phyloP scores from a whole-genome alignment of 176 grass and related monocot species.

The Microstegium vimineum region DNA sequence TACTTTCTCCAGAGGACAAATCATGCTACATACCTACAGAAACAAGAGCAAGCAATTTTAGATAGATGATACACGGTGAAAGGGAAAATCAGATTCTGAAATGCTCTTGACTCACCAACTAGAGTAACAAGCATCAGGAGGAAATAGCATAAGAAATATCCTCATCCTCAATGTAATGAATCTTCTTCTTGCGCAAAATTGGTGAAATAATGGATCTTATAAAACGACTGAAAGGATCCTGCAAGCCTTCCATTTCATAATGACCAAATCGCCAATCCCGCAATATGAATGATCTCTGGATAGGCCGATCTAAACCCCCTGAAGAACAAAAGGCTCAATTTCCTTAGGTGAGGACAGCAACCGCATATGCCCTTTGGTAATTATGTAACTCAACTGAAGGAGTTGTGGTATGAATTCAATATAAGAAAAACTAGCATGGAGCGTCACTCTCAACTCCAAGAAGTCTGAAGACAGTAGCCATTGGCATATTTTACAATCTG shows the following conservation, averaged over 20 bases:
- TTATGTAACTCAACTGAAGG: not conserved
- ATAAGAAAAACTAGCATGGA: not conserved
- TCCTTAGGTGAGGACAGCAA: conserved; percentile 8
- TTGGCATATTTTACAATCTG: conserved; percentile 15
- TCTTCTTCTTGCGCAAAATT: conserved; percentile 43
- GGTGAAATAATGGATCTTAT: conserved; percentile 52
- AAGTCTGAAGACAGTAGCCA: not conserved
- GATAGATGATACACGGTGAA: conserved; percentile 7
- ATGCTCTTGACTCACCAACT: conserved; percentile 30
- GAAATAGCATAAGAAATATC: conserved; percentile 28
- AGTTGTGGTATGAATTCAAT: not conserved
- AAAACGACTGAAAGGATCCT: conserved; percentile 62
- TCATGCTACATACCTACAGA: conserved; percentile 32
- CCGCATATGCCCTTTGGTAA: not conserved
- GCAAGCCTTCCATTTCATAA: conserved; percentile 94
- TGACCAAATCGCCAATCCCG: conserved; percentile 90
- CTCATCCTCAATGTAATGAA: conserved; percentile 41
- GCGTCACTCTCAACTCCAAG: not conserved
- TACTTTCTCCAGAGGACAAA: conserved; percentile 13
- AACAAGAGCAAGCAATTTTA: not conserved
- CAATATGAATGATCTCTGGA: conserved; percentile 56
- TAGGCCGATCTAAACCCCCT: conserved; percentile 87
- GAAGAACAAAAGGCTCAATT: not conserved
- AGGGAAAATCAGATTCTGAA: not conserved
- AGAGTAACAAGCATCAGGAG: conserved; percentile 16